These are phyloP conservation scores for Lentinula raphanica DNA, from an alignment of 768 basidiomycete genomes.

Conservation along the genomic window DNA sequence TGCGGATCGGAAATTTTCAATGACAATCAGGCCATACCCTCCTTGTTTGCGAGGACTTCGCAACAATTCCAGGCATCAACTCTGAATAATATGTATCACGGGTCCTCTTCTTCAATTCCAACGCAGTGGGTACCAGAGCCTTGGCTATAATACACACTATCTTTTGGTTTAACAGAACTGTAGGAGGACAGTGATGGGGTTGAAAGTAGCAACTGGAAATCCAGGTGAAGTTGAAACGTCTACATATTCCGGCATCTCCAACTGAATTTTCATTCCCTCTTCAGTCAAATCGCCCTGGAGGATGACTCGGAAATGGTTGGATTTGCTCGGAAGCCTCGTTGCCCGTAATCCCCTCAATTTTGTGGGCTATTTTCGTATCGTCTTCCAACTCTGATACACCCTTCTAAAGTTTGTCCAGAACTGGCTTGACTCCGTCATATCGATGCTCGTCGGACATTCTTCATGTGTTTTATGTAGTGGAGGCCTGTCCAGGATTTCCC, in stretches of 20 bases:
- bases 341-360: too few species aligned
- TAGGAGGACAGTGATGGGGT: not conserved
- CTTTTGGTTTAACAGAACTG: not conserved
- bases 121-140: not conserved
- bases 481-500: not conserved
- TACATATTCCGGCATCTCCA: not conserved
- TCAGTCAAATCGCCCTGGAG: not conserved
- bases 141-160: not conserved
- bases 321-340: too few species aligned
- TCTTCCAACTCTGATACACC: too few species aligned
- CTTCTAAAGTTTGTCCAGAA: not conserved
- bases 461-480: slow-evolving; percentile 2
- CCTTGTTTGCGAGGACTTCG: not conserved
- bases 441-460: not conserved
- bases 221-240: not conserved
- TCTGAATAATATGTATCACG: not conserved
- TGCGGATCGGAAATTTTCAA: not conserved
- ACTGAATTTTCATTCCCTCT: too few species aligned
- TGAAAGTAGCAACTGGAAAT: not conserved
- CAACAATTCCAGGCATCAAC: not conserved
- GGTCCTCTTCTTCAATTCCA: not conserved
- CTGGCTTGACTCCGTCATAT: not conserved
- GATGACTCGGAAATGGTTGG: not conserved
- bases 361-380: too few species aligned
- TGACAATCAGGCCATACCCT: not conserved